Conservation (phyloP, 768 basidiomycete species). For the Russula brevipes region DNA sequence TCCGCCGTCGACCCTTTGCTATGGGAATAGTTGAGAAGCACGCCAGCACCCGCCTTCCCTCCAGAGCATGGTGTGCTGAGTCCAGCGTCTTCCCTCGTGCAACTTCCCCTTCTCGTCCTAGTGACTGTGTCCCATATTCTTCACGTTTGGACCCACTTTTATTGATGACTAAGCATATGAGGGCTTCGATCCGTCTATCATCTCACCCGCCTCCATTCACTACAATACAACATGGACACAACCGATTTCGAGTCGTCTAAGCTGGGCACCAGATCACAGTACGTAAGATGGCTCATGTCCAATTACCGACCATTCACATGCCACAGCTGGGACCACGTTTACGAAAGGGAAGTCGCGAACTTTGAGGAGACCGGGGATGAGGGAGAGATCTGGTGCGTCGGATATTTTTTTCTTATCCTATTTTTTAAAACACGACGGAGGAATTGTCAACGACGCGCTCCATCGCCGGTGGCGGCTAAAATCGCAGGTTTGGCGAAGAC, state of each 20-base stretch:
- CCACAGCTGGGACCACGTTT: conserved; percentile 75
- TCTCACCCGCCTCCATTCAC: no score
- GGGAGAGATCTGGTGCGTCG: conserved; percentile 73
- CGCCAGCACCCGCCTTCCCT: no score
- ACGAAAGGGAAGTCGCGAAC: conserved; percentile 62
- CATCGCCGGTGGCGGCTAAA: background rate
- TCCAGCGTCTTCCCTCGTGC: background rate
- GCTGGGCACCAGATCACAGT: conserved; percentile 79
- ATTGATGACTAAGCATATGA: conserved; percentile 12
- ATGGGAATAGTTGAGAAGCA: no score
- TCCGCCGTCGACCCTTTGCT: no score
- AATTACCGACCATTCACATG: background rate
- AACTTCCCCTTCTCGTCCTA: background rate
- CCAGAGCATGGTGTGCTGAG: no score
- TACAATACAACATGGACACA: conserved; percentile 3
- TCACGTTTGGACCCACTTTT: background rate
- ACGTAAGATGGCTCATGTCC: conserved; percentile 28
- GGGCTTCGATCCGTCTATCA: no score
- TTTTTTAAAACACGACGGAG: no score
- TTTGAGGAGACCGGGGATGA: conserved; percentile 78
- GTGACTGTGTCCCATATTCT: background rate
- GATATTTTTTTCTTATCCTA: no score
- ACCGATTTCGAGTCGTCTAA: conserved; percentile 57
- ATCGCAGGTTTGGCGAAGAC: conserved; percentile 70
- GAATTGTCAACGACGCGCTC: no score